Evolutionary conservation across 73 alveolate genomes (phyloP).

Genomic region (Urostyla sp.): DNA sequence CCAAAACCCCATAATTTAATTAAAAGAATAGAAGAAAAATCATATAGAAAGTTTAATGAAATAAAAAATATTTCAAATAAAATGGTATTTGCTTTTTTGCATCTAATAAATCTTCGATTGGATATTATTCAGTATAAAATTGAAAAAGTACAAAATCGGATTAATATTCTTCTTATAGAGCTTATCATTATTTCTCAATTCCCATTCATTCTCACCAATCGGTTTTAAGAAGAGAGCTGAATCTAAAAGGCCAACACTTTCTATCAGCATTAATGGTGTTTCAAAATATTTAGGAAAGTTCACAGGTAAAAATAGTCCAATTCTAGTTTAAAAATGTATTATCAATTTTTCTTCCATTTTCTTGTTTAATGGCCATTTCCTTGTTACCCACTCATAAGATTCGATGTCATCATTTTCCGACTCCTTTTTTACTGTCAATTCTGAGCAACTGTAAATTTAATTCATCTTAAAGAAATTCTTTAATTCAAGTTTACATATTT

Average conservation of each 20-base stretch:
- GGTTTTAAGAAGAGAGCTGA: conserved; percentile 19
- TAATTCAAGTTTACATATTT: conserved; percentile 23
- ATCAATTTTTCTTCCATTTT: conserved; percentile 39
- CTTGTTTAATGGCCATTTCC: conserved; percentile 32
- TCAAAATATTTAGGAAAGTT: conserved; percentile 17
- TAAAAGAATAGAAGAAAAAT: too few relatives aligned
- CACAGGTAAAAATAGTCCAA: conserved; percentile 32
- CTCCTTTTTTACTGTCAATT: too few relatives aligned
- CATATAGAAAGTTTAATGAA: too few relatives aligned
- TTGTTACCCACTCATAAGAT: conserved; percentile 3
- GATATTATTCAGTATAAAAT: conserved; percentile 48
- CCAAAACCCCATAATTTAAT: too few relatives aligned
- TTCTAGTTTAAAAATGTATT: conserved; percentile 4
- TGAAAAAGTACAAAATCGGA: conserved; percentile 51
- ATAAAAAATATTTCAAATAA: too few relatives aligned
- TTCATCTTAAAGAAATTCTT: conserved; percentile 45
- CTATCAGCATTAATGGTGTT: conserved; percentile 44
- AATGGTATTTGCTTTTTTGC: too few relatives aligned
- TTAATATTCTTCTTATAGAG: conserved; percentile 34
- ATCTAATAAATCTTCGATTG: conserved; percentile 14
- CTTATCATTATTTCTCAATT: conserved; percentile 37
- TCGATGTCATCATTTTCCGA: too few relatives aligned
- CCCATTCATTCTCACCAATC: conserved; percentile 54
- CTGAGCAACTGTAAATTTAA: too few relatives aligned
- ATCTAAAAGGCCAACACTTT: conserved; percentile 45